A percentile compares a stretch with the other conserved stretches of the same genome.
These are phyloP conservation scores for Hyaloperonospora arabidopsidis DNA, from an alignment of 352 stramenopile species.

Conservation along the genomic window DNA sequence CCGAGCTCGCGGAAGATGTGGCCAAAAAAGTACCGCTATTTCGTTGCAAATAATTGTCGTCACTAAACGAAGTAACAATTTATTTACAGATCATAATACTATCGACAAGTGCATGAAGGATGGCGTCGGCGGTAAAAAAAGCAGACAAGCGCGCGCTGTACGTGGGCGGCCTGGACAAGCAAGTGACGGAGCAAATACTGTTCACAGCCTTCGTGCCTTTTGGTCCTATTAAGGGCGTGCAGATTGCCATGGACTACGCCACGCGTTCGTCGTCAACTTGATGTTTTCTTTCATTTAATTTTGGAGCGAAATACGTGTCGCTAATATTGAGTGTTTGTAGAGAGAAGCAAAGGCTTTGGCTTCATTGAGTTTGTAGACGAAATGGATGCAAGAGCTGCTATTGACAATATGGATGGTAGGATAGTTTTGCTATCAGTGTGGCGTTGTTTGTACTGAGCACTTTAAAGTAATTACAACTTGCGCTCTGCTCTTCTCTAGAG, in stretches of 20 bases:
- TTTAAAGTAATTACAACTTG: slow-evolving; percentile 2
- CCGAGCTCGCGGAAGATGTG: no score
- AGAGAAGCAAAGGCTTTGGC: slow-evolving; percentile 85
- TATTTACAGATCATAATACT: not conserved
- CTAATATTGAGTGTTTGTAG: slow-evolving; percentile 19
- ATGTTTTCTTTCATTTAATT: not conserved
- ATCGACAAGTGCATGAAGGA: slow-evolving; percentile 2
- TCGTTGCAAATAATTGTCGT: no score
- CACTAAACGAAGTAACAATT: no score
- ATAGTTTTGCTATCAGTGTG: not conserved
- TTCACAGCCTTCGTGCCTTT: slow-evolving; percentile 83
- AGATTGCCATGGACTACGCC: slow-evolving; percentile 66
- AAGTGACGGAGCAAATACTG: slow-evolving; percentile 83
- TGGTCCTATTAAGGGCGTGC: slow-evolving; percentile 68
- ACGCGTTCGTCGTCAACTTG: slow-evolving; percentile 40
- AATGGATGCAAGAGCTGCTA: slow-evolving; percentile 82
- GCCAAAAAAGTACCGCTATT: no score
- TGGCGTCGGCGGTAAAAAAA: slow-evolving; percentile 27
- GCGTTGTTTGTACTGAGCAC: not conserved
- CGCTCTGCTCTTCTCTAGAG: slow-evolving; percentile 33
- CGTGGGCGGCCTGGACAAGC: slow-evolving; percentile 84
- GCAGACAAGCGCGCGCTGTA: slow-evolving; percentile 77
- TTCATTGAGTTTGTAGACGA: slow-evolving; percentile 92
- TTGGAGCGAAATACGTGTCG: not conserved
- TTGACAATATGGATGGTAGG: slow-evolving; percentile 94